Evolutionary conservation across 208 protist genomes (phyloP).

Genomic region (Trypanosoma melophagium): DNA sequence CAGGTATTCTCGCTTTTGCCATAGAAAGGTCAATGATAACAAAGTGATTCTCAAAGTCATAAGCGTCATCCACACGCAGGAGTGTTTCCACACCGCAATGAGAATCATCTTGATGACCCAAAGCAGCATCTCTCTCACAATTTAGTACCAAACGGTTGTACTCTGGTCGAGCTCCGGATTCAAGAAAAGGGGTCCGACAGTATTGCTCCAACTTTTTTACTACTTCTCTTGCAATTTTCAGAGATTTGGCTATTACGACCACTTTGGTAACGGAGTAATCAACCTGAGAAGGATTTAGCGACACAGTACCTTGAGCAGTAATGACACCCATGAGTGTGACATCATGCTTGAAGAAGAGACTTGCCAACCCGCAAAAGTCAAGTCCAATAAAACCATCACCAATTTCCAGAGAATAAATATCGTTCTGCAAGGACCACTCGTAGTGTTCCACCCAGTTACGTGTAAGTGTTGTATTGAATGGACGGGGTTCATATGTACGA

Average conservation of each 20-base stretch:
- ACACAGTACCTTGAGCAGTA: conserved; percentile 45
- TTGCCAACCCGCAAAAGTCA: conserved; percentile 56
- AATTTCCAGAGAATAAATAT: conserved; percentile 64
- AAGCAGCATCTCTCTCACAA: background rate
- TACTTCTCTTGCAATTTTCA: conserved; percentile 45
- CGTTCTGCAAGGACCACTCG: conserved; percentile 79
- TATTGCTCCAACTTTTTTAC: conserved; percentile 42
- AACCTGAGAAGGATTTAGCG: conserved; percentile 66
- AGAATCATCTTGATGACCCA: background rate
- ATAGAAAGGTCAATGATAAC: conserved; percentile 75
- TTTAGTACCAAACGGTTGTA: background rate
- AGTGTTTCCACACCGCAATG: conserved; percentile 16
- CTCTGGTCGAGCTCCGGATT: background rate
- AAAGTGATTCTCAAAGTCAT: conserved; percentile 77
- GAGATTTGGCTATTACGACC: conserved; percentile 64
- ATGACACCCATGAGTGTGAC: conserved; percentile 76
- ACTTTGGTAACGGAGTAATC: conserved; percentile 56
- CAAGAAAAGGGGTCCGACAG: conserved; percentile 43
- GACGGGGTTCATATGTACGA: conserved; percentile 73
- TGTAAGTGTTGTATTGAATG: conserved; percentile 44
- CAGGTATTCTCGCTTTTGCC: conserved; percentile 55
- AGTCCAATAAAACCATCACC: conserved; percentile 55
- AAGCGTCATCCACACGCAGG: conserved; percentile 50
- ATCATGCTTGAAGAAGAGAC: conserved; percentile 54
- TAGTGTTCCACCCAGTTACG: conserved; percentile 79